These are phyloP conservation scores for Crithidia brevicula DNA, from an alignment of 208 protist species.

Conservation along the genomic window DNA sequence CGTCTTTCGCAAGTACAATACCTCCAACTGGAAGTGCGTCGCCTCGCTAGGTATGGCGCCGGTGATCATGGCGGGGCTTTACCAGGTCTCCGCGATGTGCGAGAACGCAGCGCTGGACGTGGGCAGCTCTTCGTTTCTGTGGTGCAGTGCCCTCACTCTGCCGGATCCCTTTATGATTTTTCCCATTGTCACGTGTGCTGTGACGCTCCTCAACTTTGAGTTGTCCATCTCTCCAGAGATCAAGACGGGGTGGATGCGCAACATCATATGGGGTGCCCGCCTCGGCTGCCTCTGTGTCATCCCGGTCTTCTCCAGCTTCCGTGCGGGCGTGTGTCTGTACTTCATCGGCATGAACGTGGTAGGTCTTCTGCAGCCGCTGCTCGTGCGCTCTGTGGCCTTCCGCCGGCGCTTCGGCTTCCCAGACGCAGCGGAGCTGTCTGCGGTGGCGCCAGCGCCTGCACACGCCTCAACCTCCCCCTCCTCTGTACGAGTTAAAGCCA, in stretches of 20 bases:
- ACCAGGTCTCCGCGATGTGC: conserved; percentile 66
- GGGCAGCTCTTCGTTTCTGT: conserved; percentile 74
- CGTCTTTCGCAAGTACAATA: conserved; percentile 73
- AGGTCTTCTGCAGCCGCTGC: conserved; percentile 81
- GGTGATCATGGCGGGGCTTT: conserved; percentile 65
- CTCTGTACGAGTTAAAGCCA: background rate
- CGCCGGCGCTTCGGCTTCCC: conserved; percentile 68
- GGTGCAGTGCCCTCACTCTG: conserved; percentile 73
- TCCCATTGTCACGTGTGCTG: conserved; percentile 56
- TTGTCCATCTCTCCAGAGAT: conserved; percentile 72
- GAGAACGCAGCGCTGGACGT: conserved; percentile 58
- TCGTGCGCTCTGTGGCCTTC: conserved; percentile 59
- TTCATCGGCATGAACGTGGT: conserved; percentile 84
- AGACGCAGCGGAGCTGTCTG: conserved; percentile 9
- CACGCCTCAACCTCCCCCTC: background rate
- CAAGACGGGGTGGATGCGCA: conserved; percentile 78
- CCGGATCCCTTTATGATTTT: conserved; percentile 80
- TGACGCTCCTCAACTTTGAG: conserved; percentile 89
- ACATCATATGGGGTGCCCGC: conserved; percentile 84
- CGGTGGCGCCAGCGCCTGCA: background rate
- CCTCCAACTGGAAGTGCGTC: conserved; percentile 74
- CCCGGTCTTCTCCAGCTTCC: conserved; percentile 62
- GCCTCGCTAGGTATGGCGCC: conserved; percentile 68
- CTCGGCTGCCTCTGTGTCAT: conserved; percentile 72
- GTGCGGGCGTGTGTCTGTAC: conserved; percentile 86